Evolutionary conservation across 495 filamentous ascomycete genomes (phyloP), one percentile per base, ranked within the genome.

Genomic region (Lichenothelia convexa): DNA sequence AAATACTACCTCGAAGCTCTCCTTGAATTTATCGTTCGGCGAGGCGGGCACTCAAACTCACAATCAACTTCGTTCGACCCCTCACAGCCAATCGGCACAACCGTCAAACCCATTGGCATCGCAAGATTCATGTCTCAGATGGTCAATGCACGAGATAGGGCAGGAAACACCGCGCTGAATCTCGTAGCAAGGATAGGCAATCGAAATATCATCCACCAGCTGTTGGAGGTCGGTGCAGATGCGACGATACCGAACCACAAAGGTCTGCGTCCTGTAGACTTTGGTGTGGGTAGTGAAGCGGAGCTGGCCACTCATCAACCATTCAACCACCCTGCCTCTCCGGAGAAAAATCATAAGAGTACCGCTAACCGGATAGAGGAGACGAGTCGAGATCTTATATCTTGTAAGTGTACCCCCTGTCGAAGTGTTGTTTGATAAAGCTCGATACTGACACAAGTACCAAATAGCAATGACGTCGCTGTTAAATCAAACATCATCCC

Each of bases 71-170:
- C 35, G 47, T 62, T 32, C 30, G 54, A 20, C 36, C n/a, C n/a
- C n/a, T n/a, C n/a, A n/a, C n/a, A n/a, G n/a, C n/a, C n/a, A n/a
- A n/a, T n/a, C n/a, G n/a, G n/a, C n/a, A n/a, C n/a, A n/a, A 43
- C 43, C 4, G 49, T 49, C 3, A 72, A 75, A 26, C 71, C 77
- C 40, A 89, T 94, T 50, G 75, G 73, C 21, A 64, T 97, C 16
- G 82, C 75, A 4, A 73, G 80, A 24, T 95, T 97, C 57, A 91
- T 97, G 66, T 78, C 78, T 17, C 85, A 94, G 47, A 80, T 97
- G 46, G 87, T 97, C 41, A 95, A 97, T 46, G 71, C 83, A 3
- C 78, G 80, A 34, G 89, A 97, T 55, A 78, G 80, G 43, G 75
- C 78, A 35, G 89, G 89, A 3, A 92, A 97, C 48, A 95, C 89